Evolutionary conservation across 2,329 filamentous ascomycete genomes (phyloP), one percentile per base, ranked within the genome.

Genomic region (Trichothecium roseum): DNA sequence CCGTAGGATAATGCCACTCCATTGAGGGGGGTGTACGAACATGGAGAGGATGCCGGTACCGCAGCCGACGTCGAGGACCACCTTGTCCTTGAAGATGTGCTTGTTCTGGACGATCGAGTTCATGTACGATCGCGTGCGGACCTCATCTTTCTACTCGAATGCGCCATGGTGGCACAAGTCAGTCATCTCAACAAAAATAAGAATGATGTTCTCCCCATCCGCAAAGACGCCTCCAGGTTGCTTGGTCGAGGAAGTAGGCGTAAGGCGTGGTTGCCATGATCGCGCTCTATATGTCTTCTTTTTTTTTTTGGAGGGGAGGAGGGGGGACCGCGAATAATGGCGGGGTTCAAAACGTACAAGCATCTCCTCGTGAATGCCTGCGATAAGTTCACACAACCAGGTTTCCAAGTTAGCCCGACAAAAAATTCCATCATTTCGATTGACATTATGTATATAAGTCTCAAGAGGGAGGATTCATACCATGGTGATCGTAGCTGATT

Each of bases 1-100:
- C n/a, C n/a, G n/a, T n/a, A n/a, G n/a, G n/a, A n/a, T n/a, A n/a
- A n/a, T n/a, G n/a, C n/a, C n/a, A n/a, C n/a, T n/a, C n/a, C n/a
- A n/a, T n/a, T n/a, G n/a, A 34, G 38, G 30, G 20, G 22, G 20
- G 22, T 28, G 18, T 27, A 60, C 78, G 54, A 74, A 95, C 91
- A 98, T 96, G 77, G 87, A 94, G 51, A 98, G 84, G 62, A 98
- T 98, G 51, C 84, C 84, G 40, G 91, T 98, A 56, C 91, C 89
- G 62, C 89, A 98, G 59, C 89, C 89, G 41, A 98, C 91, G 64
- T 98, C 89, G 45, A 98, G 83, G 46, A 98, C 87, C 44, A 94
- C 59, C 67, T 72, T 72, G 57, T 72, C 68, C 60, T 94, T 89
- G 49, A 93, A 82, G 44, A 93, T 85, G 47, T 96, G 91, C 62